phyloP scores from a whole-genome alignment of 768 basidiomycete species.

The Pulveroboletus ravenelii region DNA sequence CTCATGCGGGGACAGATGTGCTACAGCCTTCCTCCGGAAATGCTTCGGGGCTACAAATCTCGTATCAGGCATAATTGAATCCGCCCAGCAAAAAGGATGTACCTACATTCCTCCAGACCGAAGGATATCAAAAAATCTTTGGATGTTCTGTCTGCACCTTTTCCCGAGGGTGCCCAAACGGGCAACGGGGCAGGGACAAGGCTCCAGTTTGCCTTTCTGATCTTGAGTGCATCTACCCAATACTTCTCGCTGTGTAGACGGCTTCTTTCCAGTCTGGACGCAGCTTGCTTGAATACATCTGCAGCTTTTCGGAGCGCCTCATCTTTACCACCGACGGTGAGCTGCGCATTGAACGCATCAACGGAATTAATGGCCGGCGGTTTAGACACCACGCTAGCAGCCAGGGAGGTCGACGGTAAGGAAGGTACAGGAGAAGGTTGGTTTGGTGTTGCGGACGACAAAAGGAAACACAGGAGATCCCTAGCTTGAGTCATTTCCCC shows the following conservation, averaged over 20 bases:
- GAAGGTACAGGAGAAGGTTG: slow-evolving; percentile 27
- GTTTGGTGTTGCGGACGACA: slow-evolving; percentile 40
- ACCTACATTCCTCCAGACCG: slow-evolving; percentile 78
- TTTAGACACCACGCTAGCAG: slow-evolving; percentile 63
- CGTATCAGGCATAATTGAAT: not conserved
- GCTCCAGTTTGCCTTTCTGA: slow-evolving; percentile 75
- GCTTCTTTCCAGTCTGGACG: slow-evolving; percentile 62
- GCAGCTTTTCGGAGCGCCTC: slow-evolving; percentile 73
- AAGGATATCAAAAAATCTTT: slow-evolving; percentile 80
- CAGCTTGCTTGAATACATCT: slow-evolving; percentile 63
- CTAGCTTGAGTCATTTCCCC: slow-evolving; percentile 78
- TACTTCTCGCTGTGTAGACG: slow-evolving; percentile 63
- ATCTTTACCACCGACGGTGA: slow-evolving; percentile 76
- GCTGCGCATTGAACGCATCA: slow-evolving; percentile 66
- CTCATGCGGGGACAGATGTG: slow-evolving; percentile 53
- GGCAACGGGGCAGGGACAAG: slow-evolving; percentile 77
- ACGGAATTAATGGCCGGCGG: slow-evolving; percentile 62
- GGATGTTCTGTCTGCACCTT: slow-evolving; percentile 74
- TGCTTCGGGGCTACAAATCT: slow-evolving; percentile 49
- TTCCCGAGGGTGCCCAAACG: slow-evolving; percentile 61
- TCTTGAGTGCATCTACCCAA: slow-evolving; percentile 78
- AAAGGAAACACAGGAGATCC: slow-evolving; percentile 60
- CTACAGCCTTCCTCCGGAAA: slow-evolving; percentile 69
- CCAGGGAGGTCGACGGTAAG: slow-evolving; percentile 38
- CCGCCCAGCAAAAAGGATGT: not conserved